Evolutionary conservation across 192 early-diverging fungal species (phyloP).

Genomic region (Rhizoclosmatium globosum): DNA sequence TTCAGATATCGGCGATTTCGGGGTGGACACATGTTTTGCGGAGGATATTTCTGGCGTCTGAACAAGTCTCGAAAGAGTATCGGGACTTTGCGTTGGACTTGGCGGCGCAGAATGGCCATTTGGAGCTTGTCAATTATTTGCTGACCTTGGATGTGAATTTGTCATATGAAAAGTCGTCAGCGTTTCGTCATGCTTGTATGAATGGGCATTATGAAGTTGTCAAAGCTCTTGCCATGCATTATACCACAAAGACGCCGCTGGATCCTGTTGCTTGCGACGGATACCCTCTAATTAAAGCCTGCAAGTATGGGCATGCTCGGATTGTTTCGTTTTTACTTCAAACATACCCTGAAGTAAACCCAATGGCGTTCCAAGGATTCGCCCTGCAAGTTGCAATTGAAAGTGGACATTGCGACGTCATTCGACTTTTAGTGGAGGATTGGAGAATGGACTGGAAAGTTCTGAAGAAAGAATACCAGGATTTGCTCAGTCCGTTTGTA

Average conservation of each 20-base stretch:
- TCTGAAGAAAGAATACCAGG: not conserved
- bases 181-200: conserved; percentile 17
- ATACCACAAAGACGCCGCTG: not conserved
- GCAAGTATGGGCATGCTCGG: not conserved
- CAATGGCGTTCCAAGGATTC: not conserved
- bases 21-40: conserved; percentile 15
- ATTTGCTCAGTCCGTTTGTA: not conserved
- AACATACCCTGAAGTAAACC: not conserved
- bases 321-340: not conserved
- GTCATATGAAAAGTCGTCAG: not conserved
- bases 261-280: not conserved
- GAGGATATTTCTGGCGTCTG: not conserved
- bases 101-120: conserved; percentile 11
- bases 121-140: not conserved
- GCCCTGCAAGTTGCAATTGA: not conserved
- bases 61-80: not conserved
- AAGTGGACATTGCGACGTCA: not conserved
- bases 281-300: conserved; percentile 1
- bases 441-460: not conserved
- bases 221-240: not conserved
- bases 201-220: conserved; percentile 12
- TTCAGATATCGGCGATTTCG: conserved; percentile 20
- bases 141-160: not conserved
- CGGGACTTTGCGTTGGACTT: not conserved
- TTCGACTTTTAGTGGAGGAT: conserved; percentile 1